Evolutionary conservation across 352 stramenopile genomes (phyloP).

Genomic region (Phytophthora macrochlamydospora): DNA sequence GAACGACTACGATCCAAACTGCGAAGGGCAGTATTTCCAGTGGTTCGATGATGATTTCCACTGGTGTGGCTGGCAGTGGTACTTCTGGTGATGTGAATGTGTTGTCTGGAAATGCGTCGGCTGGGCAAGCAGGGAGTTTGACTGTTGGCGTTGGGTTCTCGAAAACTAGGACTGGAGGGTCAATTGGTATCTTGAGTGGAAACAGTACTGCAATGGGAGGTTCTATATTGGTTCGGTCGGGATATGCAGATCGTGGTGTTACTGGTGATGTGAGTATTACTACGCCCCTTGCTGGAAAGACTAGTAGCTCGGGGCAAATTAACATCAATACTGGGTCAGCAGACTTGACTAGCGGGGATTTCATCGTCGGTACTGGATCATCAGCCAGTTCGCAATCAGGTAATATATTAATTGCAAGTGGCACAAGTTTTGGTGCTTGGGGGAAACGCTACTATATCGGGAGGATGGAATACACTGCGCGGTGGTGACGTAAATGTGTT

Average conservation of each 20-base stretch:
- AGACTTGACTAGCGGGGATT: constrained; percentile 22
- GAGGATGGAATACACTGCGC: constrained; percentile 18
- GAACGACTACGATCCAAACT: constrained; percentile 11
- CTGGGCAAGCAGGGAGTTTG: constrained; percentile 30
- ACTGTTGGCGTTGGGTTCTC: constrained; percentile 22
- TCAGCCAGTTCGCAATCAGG: constrained; percentile 26
- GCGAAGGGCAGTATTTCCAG: constrained; percentile 17
- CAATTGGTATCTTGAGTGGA: constrained; percentile 28
- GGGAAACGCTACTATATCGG: constrained; percentile 27
- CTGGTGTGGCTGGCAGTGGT: constrained; percentile 20
- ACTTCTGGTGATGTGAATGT: constrained; percentile 25
- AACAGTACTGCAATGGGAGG: constrained; percentile 27
- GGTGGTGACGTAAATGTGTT: constrained; percentile 20
- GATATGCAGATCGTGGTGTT: constrained; percentile 23
- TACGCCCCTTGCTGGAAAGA: constrained; percentile 19
- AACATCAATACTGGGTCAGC: constrained; percentile 28
- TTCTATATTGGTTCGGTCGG: constrained; percentile 23
- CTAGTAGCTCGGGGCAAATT: constrained; percentile 23
- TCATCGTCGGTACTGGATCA: constrained; percentile 17
- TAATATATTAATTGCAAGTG: constrained; percentile 25
- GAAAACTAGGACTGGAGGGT: constrained; percentile 13
- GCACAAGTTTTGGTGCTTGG: constrained; percentile 22
- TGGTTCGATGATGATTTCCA: constrained; percentile 21
- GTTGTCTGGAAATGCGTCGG: constrained; percentile 21
- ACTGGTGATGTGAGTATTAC: constrained; percentile 31